phyloP scores from a whole-genome alignment of 306 rosid species.

The Quillaja saponaria region DNA sequence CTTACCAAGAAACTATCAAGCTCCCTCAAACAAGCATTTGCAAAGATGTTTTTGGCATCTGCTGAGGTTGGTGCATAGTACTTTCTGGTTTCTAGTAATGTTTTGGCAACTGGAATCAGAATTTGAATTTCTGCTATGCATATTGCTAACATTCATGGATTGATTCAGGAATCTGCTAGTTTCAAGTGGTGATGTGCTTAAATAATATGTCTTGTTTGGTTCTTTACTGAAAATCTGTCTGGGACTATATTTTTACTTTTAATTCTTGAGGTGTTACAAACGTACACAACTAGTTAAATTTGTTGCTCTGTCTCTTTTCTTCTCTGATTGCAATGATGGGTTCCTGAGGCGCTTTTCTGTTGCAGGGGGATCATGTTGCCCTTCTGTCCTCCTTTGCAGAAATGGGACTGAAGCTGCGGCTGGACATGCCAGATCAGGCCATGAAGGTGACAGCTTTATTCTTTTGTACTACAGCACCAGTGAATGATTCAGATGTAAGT shows the following conservation, averaged over 20 bases:
- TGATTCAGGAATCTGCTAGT: not conserved
- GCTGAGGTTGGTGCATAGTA: slow-evolving; percentile 71
- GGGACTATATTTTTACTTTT: no score
- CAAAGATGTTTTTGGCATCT: slow-evolving; percentile 97
- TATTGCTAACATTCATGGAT: not conserved
- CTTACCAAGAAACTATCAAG: slow-evolving; percentile 79
- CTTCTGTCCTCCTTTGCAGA: slow-evolving; percentile 93
- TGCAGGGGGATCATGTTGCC: slow-evolving; percentile 90
- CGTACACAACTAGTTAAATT: no score
- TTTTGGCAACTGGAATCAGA: no score
- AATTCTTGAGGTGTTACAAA: no score
- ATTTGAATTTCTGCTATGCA: no score
- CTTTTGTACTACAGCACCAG: slow-evolving; percentile 79
- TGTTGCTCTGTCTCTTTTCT: no score
- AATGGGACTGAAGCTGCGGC: slow-evolving; percentile 94
- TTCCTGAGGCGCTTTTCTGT: no score
- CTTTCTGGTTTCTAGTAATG: not conserved
- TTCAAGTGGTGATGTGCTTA: no score
- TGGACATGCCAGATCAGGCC: slow-evolving; percentile 95
- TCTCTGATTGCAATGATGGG: no score
- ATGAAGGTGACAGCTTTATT: slow-evolving; percentile 79
- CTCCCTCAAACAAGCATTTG: slow-evolving; percentile 81
- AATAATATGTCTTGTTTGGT: no score
- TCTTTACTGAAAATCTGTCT: no score
- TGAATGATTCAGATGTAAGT: slow-evolving; percentile 67